Base-by-base conservation (phyloP, 2,329 filamentous ascomycete species). In the Xenosphaeropsis pyriputrescens region DNA sequence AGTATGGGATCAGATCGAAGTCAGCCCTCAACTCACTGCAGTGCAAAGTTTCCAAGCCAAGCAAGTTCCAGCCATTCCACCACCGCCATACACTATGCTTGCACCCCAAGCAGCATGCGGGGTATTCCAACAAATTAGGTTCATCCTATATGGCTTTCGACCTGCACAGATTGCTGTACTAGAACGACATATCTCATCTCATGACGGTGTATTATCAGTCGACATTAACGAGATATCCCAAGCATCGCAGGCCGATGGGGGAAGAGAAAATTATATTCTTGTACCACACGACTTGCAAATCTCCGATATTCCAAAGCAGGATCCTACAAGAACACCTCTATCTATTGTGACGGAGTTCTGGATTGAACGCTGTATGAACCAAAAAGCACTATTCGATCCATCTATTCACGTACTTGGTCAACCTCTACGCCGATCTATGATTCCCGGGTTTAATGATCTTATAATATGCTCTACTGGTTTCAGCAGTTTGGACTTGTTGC, bases 331-430 rank as follows among this genome's bases (percentile, higher is more conserved):
- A 35, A 43, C 46, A 16, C 57, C 62, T 44, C 61, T 65, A 39
- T 56, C 65, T 35, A 52, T 66, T 12, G 76, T 93, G 22, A 96
- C 86, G 9, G 86, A 94, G 53, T 93, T 91, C 68, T 98, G 89
- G 71, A 68, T 98, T 37, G 91, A 98, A 59, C 75, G 76, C 35
- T 96, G 89, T 54, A 63, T 98, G 30, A 77, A 88, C 53, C 73
- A 74, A 45, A 91, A 84, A 56, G 63, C 61, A 18, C 72, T 89
- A 47, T 66, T 85, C 34, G 64, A 80, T 19, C 85, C 86, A 5
- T 62, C 66, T 37, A 65, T 72, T 4, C 76, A 91, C 53, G 68
- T 83, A 31, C 69, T 93, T 17, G 86, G 85, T 41, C 75, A 74
- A 6, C 86, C 91, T 2, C 83, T 95, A 43, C 67, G 75, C 5